Conservation (phyloP, 1,139 yeast species). For the Saccharomyces hybrid region DNA sequence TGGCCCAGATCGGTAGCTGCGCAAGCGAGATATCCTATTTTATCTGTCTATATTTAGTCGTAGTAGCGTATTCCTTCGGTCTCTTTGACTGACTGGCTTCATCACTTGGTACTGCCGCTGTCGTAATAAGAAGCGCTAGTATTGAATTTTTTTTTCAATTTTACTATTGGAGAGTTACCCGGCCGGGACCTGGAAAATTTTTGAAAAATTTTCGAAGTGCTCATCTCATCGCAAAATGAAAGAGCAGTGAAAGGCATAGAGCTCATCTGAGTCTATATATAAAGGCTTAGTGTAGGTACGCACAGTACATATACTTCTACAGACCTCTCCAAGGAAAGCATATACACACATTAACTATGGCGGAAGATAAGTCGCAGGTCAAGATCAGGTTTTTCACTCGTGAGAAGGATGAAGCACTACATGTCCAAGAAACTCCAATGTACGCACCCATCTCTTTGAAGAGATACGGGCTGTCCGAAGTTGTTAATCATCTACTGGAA, state of each 20-base stretch:
- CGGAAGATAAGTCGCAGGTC: slow-evolving; percentile 42
- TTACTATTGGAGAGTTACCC: not conserved
- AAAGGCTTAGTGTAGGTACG: not conserved
- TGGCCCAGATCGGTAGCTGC: slow-evolving; percentile 30
- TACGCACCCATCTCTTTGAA: slow-evolving; percentile 81
- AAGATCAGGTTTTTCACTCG: slow-evolving; percentile 80
- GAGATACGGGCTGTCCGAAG: slow-evolving; percentile 87
- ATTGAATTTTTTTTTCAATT: too few species aligned
- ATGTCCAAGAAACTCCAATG: slow-evolving; percentile 75
- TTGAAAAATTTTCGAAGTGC: slow-evolving; percentile 4
- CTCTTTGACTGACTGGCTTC: too few species aligned
- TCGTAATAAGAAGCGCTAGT: too few species aligned
- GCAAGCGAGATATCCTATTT: slow-evolving; percentile 21
- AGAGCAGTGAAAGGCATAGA: not conserved
- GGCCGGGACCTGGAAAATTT: not conserved
- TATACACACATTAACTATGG: slow-evolving; percentile 13
- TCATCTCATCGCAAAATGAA: slow-evolving; percentile 6
- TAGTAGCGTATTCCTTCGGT: not conserved
- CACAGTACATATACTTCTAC: not conserved
- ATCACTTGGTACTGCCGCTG: too few species aligned
- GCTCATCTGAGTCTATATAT: not conserved
- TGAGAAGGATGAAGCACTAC: slow-evolving; percentile 65
- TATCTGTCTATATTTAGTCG: not conserved
- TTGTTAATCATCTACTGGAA: slow-evolving; percentile 78
- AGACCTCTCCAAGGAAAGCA: not conserved